Evolutionary conservation across 345 rosid species (phyloP).

Genomic region (Brassica napus): DNA sequence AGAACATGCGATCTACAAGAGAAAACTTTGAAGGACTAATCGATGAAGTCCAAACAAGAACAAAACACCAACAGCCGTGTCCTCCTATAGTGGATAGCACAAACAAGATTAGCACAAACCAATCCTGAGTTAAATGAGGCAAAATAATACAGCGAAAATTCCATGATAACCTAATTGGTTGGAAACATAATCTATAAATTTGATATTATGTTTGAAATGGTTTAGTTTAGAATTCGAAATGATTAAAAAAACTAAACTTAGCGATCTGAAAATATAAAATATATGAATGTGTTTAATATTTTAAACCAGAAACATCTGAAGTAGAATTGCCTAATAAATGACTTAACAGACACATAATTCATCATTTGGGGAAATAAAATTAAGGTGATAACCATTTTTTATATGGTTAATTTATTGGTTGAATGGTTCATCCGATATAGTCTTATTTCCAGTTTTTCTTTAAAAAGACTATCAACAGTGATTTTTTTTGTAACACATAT

Average conservation of each 20-base stretch:
- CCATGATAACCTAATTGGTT: not conserved
- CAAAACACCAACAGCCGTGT: too few species aligned
- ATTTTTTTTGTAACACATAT: too few species aligned
- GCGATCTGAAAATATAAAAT: too few species aligned
- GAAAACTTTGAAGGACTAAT: too few species aligned
- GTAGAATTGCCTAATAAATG: not conserved
- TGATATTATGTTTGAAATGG: not conserved
- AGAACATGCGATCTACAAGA: too few species aligned
- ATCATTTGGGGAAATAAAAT: not conserved
- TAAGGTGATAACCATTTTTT: not conserved
- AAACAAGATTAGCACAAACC: not conserved
- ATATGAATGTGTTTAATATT: too few species aligned
- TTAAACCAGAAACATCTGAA: too few species aligned
- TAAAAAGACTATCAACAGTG: too few species aligned
- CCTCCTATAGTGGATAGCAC: too few species aligned
- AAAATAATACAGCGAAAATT: too few species aligned
- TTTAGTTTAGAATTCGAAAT: not conserved
- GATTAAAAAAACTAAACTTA: not conserved
- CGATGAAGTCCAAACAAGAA: too few species aligned
- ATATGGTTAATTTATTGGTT: not conserved
- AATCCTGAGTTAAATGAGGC: not conserved
- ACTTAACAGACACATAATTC: not conserved
- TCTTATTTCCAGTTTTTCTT: too few species aligned
- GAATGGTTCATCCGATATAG: not conserved
- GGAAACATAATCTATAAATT: not conserved